Percentiles rank a stretch among this genome's conserved stretches.
Evolutionary conservation across 1,284 basidiomycete species (phyloP).

Genomic region (Rhizoctonia solani): DNA sequence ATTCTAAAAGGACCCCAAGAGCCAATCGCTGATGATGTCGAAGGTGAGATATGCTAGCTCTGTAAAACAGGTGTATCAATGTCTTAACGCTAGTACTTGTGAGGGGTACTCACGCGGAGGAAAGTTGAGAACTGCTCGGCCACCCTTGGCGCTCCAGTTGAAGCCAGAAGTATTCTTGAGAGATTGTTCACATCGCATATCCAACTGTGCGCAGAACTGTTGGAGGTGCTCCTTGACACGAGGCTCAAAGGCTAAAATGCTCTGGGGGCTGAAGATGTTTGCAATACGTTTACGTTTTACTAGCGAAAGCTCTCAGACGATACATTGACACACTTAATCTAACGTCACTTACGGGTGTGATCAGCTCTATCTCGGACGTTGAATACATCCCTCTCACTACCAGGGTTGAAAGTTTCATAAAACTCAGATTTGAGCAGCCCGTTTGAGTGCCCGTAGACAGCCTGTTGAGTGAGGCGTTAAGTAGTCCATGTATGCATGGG

Average conservation of each 20-base stretch:
- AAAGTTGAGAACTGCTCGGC: not conserved
- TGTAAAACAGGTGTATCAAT: not conserved
- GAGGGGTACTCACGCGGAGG: not conserved
- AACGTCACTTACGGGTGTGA: not conserved
- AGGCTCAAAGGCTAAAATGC: not conserved
- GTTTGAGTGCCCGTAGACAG: not conserved
- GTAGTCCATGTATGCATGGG: not conserved
- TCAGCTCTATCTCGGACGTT: not conserved
- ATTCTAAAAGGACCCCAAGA: constrained; percentile 54
- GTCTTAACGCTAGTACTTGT: not conserved
- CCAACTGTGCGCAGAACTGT: not conserved
- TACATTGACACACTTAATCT: too few relatives aligned
- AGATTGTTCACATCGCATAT: not conserved
- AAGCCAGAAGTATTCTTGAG: constrained; percentile 48
- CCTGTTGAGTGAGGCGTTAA: not conserved
- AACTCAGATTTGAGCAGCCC: not conserved
- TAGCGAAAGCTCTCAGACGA: not conserved
- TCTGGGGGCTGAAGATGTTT: not conserved
- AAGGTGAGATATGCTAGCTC: constrained; percentile 54
- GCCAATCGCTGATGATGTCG: constrained; percentile 51
- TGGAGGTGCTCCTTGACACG: not conserved
- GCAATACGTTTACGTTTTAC: not conserved
- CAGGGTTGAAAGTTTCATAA: not conserved
- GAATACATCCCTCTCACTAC: not conserved
- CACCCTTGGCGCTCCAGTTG: not conserved